Percentiles rank a stretch among this genome's conserved stretches.
These are phyloP conservation scores for Anaeromyces robustus DNA, from an alignment of 192 early-diverging fungal species.

Conservation along the genomic window DNA sequence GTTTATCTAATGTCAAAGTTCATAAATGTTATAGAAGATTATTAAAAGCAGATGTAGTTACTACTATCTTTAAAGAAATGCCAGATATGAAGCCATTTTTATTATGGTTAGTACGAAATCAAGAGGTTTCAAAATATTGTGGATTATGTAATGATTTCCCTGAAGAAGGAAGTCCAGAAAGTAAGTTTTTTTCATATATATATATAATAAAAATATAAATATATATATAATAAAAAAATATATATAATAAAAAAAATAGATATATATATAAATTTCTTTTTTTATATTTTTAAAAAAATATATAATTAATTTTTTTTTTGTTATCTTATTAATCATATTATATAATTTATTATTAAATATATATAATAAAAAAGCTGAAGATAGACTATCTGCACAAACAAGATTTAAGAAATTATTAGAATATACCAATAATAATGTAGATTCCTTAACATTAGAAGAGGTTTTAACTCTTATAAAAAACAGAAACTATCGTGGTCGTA, in stretches of 20 bases:
- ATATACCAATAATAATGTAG: background rate
- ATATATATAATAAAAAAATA: too few species aligned
- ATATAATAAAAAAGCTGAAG: background rate
- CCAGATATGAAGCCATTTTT: background rate
- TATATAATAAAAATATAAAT: too few species aligned
- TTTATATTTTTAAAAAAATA: too few species aligned
- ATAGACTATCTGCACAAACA: background rate
- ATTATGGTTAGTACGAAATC: background rate
- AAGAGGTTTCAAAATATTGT: background rate
- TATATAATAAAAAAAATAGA: too few species aligned
- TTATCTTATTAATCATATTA: too few species aligned
- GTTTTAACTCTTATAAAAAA: background rate
- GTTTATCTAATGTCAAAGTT: background rate
- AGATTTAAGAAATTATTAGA: background rate
- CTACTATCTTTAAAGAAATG: background rate
- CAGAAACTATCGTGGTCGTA: background rate
- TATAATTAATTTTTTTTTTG: too few species aligned
- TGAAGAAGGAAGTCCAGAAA: background rate
- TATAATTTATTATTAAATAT: too few species aligned
- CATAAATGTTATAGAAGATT: background rate
- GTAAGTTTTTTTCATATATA: too few species aligned
- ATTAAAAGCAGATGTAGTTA: background rate
- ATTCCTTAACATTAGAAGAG: background rate
- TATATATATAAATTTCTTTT: too few species aligned
- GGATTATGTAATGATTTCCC: background rate